A percentile compares a stretch with the other conserved stretches of the same genome.
Conservation (phyloP, 2,329 filamentous ascomycete genomes). For the Talaromyces amestolkiae region DNA sequence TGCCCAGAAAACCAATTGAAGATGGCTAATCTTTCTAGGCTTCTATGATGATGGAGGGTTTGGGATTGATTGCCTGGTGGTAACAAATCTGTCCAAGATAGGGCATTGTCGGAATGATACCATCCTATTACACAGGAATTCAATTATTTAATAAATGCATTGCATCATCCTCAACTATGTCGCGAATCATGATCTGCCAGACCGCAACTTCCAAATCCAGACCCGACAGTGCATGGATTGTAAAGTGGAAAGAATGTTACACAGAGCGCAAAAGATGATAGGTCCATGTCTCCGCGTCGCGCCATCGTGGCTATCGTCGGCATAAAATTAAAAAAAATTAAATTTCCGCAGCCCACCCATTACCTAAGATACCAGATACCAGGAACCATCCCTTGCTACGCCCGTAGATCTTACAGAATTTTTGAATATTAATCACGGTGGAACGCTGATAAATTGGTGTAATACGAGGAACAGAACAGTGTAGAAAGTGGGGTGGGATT, state of each 20-base stretch:
- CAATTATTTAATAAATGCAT: background rate
- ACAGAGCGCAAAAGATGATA: background rate
- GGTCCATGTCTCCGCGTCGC: background rate
- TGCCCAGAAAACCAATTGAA: background rate
- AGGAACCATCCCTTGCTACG: background rate
- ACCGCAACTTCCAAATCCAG: background rate
- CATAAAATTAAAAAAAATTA: background rate
- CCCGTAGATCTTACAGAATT: background rate
- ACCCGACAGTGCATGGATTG: background rate
- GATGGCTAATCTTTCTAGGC: conserved; percentile 30
- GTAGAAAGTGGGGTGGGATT: conserved; percentile 9
- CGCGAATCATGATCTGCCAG: background rate
- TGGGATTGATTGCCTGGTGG: conserved; percentile 49
- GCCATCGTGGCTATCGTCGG: background rate
- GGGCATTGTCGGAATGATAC: background rate
- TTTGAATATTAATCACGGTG: background rate
- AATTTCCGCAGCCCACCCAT: background rate
- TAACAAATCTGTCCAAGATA: background rate
- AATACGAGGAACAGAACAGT: conserved; percentile 1
- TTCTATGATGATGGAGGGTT: conserved; percentile 47
- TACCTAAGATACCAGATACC: background rate
- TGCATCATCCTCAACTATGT: background rate
- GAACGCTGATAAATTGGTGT: background rate
- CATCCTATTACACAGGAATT: background rate
- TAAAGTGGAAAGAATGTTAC: background rate